Base-by-base conservation (phyloP, 192 early-diverging fungal genomes). In the Spinellus fusiger region DNA sequence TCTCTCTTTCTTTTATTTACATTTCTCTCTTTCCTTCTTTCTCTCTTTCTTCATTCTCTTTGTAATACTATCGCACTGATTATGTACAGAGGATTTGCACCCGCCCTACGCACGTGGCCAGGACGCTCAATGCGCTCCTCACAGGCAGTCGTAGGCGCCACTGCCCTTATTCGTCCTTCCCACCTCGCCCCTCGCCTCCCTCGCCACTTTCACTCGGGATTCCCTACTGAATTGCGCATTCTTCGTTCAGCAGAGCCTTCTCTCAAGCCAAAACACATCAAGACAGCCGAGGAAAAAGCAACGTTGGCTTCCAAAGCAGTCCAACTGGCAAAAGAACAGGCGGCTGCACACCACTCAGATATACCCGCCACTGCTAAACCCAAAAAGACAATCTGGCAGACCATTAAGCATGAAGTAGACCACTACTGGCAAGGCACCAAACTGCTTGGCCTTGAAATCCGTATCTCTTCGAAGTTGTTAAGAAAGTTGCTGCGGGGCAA, bases 361-460 rank as follows among this genome's bases (percentile, higher is more conserved):
- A n/a, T n/a, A n/a, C n/a, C n/a, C 13, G 8, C 7, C 9, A 28
- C 32, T 18, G 50, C 56, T 35, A 68, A 68, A 38, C 63, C 35
- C 3, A 88, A 86, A 53, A 88, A 84, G 64, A 81, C 84, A 33
- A 23, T 90, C 0, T 78, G 82, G 85, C 80, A 83, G 51, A 74
- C 86, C 53, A 82, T 95, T 68, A 95, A 96, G 76, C 84, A 90
- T 23, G 95, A 98, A 75, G 76, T 83, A 9, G 70, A 84, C 49
- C 95, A 96, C 73, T 91, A 92, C 77, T 95, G 93, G 93, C 83
- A 95, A 55, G 94, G 94, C 2, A 90, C 88, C 9, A 93, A 94
- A 74, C 80, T 98, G 13, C 73, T 98, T 48, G 90, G 89, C 1
- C 80, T 91, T 31, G 95, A 98, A 71, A 84, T 90, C 55, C 83